Conservation (phyloP, 768 basidiomycete species). For the Rhizopogon rudus region DNA sequence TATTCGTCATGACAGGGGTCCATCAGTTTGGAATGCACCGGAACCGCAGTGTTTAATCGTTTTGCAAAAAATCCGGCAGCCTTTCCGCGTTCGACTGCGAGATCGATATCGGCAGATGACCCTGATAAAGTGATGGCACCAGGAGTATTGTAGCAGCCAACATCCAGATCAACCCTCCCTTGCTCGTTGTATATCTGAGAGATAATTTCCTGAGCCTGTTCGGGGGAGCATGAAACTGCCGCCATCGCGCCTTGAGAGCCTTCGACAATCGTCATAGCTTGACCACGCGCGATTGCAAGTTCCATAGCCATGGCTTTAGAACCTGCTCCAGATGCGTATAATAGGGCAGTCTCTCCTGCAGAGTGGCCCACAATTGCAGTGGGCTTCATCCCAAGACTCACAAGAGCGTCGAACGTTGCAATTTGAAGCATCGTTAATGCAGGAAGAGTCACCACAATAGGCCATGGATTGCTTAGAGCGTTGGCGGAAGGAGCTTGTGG, state of each 20-base stretch:
- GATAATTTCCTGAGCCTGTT: constrained; percentile 24
- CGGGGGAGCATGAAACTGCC: constrained; percentile 31
- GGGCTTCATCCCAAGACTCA: constrained; percentile 30
- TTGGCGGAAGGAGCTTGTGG: constrained; percentile 5
- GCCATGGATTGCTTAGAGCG: constrained; percentile 16
- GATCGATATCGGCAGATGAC: constrained; percentile 19
- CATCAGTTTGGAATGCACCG: constrained; percentile 33
- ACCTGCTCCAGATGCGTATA: constrained; percentile 40
- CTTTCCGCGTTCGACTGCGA: constrained; percentile 18
- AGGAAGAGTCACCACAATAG: constrained; percentile 35
- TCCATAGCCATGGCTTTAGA: constrained; percentile 37
- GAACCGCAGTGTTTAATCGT: constrained; percentile 29
- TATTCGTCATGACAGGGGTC: constrained; percentile 30
- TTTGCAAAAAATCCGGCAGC: not conserved
- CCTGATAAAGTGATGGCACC: constrained; percentile 36
- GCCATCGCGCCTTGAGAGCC: constrained; percentile 38
- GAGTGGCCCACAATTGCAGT: constrained; percentile 41
- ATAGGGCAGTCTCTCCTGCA: constrained; percentile 41
- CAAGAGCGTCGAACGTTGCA: constrained; percentile 37
- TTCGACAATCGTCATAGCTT: constrained; percentile 30
- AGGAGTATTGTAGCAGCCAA: constrained; percentile 38
- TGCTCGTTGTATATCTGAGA: not conserved
- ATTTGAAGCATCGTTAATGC: constrained; percentile 42
- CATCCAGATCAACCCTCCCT: constrained; percentile 22
- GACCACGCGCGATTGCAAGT: constrained; percentile 38